phyloP scores from a whole-genome alignment of 371 early-diverging fungal species.

The Syncephalastrum monosporum region DNA sequence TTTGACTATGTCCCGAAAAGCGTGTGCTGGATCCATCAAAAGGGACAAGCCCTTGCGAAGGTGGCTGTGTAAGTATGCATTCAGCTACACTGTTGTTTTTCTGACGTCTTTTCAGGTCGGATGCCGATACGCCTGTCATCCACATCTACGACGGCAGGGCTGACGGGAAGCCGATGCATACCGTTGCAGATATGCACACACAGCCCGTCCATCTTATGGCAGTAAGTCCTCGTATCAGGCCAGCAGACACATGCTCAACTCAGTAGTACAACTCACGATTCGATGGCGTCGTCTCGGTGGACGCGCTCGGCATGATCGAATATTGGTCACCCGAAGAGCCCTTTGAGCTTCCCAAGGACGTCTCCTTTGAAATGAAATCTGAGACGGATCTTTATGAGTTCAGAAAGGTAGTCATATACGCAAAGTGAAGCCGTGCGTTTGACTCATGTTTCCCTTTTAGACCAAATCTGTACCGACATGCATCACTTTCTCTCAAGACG shows the following conservation, averaged over 20 bases:
- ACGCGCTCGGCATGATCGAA: conserved; percentile 86
- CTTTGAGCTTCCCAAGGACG: conserved; percentile 57
- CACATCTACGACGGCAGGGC: conserved; percentile 85
- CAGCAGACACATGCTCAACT: neutral
- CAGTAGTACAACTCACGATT: conserved; percentile 67
- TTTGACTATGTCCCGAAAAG: conserved; percentile 73
- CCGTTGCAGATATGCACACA: conserved; percentile 67
- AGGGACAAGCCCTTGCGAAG: conserved; percentile 78
- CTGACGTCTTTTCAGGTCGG: conserved; percentile 54
- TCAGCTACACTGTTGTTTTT: neutral
- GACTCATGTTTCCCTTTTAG: conserved; percentile 3
- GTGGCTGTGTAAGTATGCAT: conserved; percentile 66
- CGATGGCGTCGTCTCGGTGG: conserved; percentile 82
- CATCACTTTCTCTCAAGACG: conserved; percentile 83
- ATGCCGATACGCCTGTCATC: conserved; percentile 67
- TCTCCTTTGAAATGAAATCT: conserved; percentile 81
- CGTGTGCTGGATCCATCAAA: conserved; percentile 86
- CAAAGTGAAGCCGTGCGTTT: neutral
- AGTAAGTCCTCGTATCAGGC: conserved; percentile 17
- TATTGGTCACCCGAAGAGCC: conserved; percentile 86
- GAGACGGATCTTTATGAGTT: conserved; percentile 96
- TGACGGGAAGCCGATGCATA: conserved; percentile 59
- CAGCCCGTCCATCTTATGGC: conserved; percentile 78
- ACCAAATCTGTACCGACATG: conserved; percentile 74
- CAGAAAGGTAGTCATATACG: conserved; percentile 64